Conservation (phyloP, 148 eudicot genomes). For the Oxyria digyna region DNA sequence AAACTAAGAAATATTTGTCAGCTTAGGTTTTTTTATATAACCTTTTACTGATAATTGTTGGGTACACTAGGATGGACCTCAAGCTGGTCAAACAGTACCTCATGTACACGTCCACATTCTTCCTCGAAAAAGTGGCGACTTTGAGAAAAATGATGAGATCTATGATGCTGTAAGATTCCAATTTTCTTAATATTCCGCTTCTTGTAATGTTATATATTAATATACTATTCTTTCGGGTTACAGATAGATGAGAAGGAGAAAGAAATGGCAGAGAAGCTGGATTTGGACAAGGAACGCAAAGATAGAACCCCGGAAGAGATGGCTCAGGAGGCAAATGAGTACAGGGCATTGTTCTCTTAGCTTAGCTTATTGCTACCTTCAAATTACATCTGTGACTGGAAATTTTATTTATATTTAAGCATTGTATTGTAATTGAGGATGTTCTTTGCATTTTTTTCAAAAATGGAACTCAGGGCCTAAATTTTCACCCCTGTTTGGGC, state of each 20-base stretch:
- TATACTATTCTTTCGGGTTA: constrained; percentile 2
- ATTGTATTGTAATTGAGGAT: not conserved
- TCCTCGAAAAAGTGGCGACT: constrained; percentile 69
- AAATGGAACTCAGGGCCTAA: not conserved
- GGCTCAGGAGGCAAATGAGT: constrained; percentile 70
- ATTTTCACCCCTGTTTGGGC: not conserved
- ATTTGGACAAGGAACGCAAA: constrained; percentile 79
- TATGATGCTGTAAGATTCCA: constrained; percentile 65
- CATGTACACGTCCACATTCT: constrained; percentile 88
- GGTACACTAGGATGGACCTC: constrained; percentile 66
- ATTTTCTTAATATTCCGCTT: not conserved
- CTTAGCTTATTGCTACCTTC: not conserved
- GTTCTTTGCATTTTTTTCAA: not conserved
- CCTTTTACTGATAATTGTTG: too few relatives aligned
- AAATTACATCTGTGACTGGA: not conserved
- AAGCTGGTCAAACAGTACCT: constrained; percentile 85
- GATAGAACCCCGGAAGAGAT: constrained; percentile 79
- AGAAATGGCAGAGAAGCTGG: constrained; percentile 69
- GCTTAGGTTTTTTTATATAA: too few relatives aligned
- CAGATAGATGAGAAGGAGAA: constrained; percentile 84
- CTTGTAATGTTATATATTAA: not conserved
- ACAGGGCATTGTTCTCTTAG: constrained; percentile 50
- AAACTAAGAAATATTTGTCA: not conserved
- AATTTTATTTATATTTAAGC: not conserved
- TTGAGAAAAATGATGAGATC: constrained; percentile 80